Conservation (phyloP, 805 yeast genomes). For the Yamadazyma ubonensis region DNA sequence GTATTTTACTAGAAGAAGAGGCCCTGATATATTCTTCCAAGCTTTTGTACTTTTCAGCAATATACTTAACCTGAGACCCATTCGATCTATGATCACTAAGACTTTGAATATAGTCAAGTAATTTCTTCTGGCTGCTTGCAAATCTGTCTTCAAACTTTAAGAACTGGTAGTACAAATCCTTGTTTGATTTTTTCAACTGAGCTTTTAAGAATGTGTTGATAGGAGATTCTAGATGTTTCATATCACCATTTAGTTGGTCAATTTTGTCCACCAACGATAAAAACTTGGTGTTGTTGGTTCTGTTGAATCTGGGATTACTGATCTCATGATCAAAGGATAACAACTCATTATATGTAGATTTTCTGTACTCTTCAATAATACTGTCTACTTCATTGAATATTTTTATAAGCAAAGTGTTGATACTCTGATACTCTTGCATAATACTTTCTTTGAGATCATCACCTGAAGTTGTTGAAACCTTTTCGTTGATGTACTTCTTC, state of each 20-base stretch:
- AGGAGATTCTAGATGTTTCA: constrained; percentile 14
- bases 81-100: constrained; percentile 29
- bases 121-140: constrained; percentile 35
- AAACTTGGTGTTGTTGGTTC: constrained; percentile 29
- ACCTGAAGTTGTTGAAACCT: constrained; percentile 16
- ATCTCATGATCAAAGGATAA: constrained; percentile 38
- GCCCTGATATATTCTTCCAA: constrained; percentile 36
- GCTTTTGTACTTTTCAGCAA: constrained; percentile 37
- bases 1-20: constrained; percentile 22
- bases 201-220: constrained; percentile 35
- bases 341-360: constrained; percentile 35
- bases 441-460: constrained; percentile 17
- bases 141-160: constrained; percentile 37
- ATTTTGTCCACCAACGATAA: constrained; percentile 40
- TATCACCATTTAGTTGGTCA: constrained; percentile 30
- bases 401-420: constrained; percentile 29
- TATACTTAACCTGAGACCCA: constrained; percentile 38
- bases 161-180: constrained; percentile 36
- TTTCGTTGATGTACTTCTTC: constrained; percentile 14
- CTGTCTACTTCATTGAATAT: constrained; percentile 33
- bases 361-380: constrained; percentile 34
- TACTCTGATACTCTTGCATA: constrained; percentile 12
- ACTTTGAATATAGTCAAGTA: constrained; percentile 35
- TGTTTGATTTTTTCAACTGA: constrained; percentile 30
- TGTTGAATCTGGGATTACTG: constrained; percentile 17